Percentiles rank a stretch among this genome's conserved stretches.
phyloP scores from a whole-genome alignment of 108 stramenopile genomes.

The Cyclostephanos tholiformis region DNA sequence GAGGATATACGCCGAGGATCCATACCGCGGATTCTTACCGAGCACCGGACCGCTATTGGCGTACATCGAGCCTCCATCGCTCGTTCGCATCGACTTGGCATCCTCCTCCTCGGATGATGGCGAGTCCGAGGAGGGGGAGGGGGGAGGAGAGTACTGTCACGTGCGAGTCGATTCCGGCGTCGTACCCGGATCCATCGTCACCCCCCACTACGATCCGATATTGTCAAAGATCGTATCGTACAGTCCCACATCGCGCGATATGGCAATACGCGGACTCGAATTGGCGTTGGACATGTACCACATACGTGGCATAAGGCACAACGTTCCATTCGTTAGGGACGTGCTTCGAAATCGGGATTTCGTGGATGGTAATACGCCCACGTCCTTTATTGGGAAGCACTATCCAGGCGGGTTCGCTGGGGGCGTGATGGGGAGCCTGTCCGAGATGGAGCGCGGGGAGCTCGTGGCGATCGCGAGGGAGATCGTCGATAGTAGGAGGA shows the following conservation, averaged over 20 bases:
- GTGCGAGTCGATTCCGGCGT: conserved; percentile 95
- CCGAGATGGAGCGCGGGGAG: conserved; percentile 55
- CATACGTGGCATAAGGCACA: conserved; percentile 92
- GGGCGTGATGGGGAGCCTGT: conserved; percentile 49
- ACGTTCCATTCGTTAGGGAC: conserved; percentile 81
- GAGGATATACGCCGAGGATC: conserved; percentile 98
- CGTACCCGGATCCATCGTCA: conserved; percentile 81
- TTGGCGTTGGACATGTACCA: conserved; percentile 90
- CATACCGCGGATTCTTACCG: conserved; percentile 92
- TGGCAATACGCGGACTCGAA: conserved; percentile 75
- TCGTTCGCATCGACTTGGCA: conserved; percentile 8
- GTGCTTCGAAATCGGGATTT: conserved; percentile 81
- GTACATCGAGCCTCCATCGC: conserved; percentile 65
- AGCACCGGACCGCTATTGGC: conserved; percentile 79
- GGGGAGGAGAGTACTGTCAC: conserved; percentile 8
- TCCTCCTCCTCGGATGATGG: conserved; percentile 30
- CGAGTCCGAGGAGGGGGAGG: no score
- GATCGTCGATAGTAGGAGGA: conserved; percentile 34
- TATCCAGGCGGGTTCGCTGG: conserved; percentile 94
- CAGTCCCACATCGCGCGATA: conserved; percentile 44
- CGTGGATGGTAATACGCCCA: conserved; percentile 83
- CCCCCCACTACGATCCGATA: conserved; percentile 97
- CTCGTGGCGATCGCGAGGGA: conserved; percentile 64
- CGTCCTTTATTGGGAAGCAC: conserved; percentile 88
- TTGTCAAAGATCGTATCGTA: conserved; percentile 92